A percentile compares a stretch with the other conserved stretches of the same genome.
Conservation (phyloP, 2,329 filamentous ascomycete genomes). For the Neofusicoccum sp. region DNA sequence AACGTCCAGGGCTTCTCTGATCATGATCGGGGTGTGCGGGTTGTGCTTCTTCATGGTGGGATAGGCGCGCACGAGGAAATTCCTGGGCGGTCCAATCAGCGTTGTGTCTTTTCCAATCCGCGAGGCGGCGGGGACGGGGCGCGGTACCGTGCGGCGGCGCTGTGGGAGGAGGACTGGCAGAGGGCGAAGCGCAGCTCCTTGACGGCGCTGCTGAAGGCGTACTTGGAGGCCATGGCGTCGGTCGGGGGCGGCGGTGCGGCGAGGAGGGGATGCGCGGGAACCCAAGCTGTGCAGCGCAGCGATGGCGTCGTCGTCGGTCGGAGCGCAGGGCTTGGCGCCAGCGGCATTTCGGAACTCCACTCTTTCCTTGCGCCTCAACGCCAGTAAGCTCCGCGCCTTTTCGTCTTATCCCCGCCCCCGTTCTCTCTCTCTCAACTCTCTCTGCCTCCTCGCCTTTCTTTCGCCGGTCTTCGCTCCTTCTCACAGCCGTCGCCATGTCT, state of each 20-base stretch:
- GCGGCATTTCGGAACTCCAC: conserved; percentile 15
- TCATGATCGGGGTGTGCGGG: conserved; percentile 86
- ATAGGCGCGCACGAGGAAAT: conserved; percentile 87
- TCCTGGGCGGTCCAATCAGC: conserved; percentile 51
- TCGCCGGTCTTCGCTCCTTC: not conserved
- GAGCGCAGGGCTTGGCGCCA: conserved; percentile 12
- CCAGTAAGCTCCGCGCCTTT: conserved; percentile 41
- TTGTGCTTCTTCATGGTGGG: conserved; percentile 99
- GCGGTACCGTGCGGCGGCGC: conserved; percentile 78
- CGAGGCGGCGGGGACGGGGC: not conserved
- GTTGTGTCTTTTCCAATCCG: conserved; percentile 13
- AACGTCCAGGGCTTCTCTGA: conserved; percentile 85
- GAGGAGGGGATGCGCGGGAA: not conserved
- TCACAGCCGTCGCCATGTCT: conserved; percentile 42
- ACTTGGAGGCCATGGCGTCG: conserved; percentile 79
- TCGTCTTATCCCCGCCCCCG: conserved; percentile 9
- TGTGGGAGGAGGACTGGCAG: conserved; percentile 90
- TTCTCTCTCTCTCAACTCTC: conserved; percentile 41
- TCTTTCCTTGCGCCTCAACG: conserved; percentile 14
- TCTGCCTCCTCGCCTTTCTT: not conserved
- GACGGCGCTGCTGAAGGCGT: conserved; percentile 82
- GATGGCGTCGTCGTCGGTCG: conserved; percentile 6
- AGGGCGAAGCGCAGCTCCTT: conserved; percentile 97
- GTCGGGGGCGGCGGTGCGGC: not conserved
- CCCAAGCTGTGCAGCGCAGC: not conserved